A percentile compares a stretch with the other conserved stretches of the same genome.
These are phyloP conservation scores for Anthracocystis walkeri DNA, from an alignment of 1,284 basidiomycete species.

Conservation along the genomic window DNA sequence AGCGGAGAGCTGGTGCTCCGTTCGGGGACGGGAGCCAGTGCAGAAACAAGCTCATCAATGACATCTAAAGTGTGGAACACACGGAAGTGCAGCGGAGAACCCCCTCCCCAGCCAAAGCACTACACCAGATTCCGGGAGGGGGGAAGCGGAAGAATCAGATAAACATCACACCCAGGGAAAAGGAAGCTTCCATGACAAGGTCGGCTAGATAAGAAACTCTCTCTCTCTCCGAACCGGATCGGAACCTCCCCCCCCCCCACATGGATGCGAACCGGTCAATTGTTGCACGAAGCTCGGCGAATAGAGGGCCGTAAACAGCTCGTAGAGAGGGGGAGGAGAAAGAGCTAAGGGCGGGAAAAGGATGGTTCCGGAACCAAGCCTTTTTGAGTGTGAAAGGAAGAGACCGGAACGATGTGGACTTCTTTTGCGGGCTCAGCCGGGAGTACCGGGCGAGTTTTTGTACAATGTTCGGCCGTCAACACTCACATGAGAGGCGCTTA, in stretches of 20 bases:
- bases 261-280: slow-evolving; percentile 5
- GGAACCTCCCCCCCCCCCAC: neutral
- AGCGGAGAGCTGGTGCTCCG: neutral
- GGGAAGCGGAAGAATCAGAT: neutral
- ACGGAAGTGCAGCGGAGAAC: no score
- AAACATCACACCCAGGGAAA: neutral
- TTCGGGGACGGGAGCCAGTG: neutral
- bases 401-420: slow-evolving; percentile 2
- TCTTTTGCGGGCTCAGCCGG: neutral
- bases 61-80: no score
- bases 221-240: slow-evolving; percentile 3
- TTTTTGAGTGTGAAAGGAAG: slow-evolving; percentile 8
- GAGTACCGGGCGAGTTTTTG: neutral
- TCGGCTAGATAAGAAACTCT: slow-evolving; percentile 20
- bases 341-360: neutral
- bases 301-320: neutral
- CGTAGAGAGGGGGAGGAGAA: neutral
- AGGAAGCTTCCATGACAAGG: neutral
- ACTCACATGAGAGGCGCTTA: no score
- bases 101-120: neutral
- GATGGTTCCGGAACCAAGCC: no score
- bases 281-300: neutral
- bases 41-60: no score
- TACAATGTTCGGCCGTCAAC: no score
- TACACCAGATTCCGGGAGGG: neutral